phyloP scores from a whole-genome alignment of 192 early-diverging fungal genomes.

The Umbelopsis sp. region DNA sequence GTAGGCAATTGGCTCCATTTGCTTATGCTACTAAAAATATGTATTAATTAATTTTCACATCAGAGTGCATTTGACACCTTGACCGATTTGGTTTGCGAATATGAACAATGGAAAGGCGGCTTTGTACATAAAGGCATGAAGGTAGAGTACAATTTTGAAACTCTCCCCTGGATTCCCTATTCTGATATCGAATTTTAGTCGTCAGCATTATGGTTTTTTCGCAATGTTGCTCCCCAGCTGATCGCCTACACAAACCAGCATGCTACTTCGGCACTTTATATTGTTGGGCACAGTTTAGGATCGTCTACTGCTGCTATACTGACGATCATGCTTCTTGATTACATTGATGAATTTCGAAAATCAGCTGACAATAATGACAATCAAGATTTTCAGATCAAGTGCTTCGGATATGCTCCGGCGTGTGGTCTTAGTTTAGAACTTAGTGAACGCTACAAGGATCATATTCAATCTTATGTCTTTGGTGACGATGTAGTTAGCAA shows the following conservation, averaged over 20 bases:
- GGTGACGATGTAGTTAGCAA: conserved; percentile 62
- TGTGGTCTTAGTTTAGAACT: conserved; percentile 51
- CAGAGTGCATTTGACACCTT: conserved; percentile 75
- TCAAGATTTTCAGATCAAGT: conserved; percentile 45
- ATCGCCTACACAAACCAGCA: conserved; percentile 64
- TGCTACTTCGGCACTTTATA: conserved; percentile 58
- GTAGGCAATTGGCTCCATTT: conserved; percentile 22
- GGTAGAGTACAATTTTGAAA: conserved; percentile 5
- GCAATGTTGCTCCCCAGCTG: conserved; percentile 65
- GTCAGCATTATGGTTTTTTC: conserved; percentile 77
- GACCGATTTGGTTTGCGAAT: conserved; percentile 80
- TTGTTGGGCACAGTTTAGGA: conserved; percentile 81
- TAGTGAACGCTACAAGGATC: conserved; percentile 51
- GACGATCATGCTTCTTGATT: conserved; percentile 74
- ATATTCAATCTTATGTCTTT: conserved; percentile 59
- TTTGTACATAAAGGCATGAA: conserved; percentile 81
- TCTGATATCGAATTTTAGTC: conserved; percentile 28
- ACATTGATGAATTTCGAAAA: conserved; percentile 54
- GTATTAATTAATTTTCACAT: not conserved
- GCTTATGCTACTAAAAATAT: not conserved
- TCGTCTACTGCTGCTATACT: conserved; percentile 72
- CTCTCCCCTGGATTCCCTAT: not conserved
- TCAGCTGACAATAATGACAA: conserved; percentile 22
- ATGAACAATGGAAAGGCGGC: conserved; percentile 79
- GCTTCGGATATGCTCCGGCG: conserved; percentile 57